These are phyloP conservation scores for Lanmaoa pseudosensibilis DNA, from an alignment of 768 basidiomycete species.

Conservation along the genomic window DNA sequence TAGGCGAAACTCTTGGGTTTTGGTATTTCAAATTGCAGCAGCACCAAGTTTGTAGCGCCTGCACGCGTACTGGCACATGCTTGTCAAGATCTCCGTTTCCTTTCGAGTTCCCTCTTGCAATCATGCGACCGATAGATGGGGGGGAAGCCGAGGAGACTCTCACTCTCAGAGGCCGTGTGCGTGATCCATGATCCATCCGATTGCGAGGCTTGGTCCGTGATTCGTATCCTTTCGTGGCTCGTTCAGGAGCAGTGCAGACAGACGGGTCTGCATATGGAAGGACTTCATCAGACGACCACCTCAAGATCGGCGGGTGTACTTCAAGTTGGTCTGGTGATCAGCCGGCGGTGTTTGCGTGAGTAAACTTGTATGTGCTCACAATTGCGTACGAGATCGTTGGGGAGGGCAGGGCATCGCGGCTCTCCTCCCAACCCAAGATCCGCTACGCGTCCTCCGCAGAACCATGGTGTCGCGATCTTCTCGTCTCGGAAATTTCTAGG, in stretches of 20 bases:
- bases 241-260: not conserved
- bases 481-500: not conserved
- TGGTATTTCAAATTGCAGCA: slow-evolving; percentile 18
- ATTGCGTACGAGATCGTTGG: not conserved
- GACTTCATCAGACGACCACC: not conserved
- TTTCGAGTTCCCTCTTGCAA: not conserved
- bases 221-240: not conserved
- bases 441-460: not conserved
- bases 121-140: not conserved
- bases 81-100: not conserved
- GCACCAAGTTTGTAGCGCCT: not conserved
- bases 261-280: not conserved
- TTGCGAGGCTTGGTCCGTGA: not conserved
- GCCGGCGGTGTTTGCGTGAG: not conserved
- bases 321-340: not conserved
- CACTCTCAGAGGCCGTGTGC: not conserved
- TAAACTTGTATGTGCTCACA: not conserved
- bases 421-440: not conserved
- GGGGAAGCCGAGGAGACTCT: no score
- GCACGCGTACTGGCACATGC: no score
- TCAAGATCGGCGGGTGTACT: not conserved
- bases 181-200: not conserved
- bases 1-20: slow-evolving; percentile 18
- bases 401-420: not conserved
- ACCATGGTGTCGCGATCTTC: not conserved